Base-by-base conservation (phyloP, 148 eudicot species). In the Cornus florida region DNA sequence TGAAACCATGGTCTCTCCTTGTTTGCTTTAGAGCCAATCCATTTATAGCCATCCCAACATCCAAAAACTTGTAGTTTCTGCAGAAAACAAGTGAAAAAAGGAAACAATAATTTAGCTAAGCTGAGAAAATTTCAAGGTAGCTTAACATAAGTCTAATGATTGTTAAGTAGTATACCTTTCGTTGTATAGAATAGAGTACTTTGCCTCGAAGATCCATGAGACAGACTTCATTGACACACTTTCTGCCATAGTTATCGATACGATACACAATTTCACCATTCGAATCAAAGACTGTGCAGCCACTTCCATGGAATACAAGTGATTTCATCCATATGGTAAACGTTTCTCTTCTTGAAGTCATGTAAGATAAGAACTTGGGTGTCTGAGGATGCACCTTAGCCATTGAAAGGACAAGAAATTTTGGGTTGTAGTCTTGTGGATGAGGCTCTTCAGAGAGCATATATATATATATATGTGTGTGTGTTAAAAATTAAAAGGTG, bases 291-390 rank as follows among this genome's bases (percentile, higher is more conserved):
- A 92, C 84, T 16, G 97, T 93, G 80, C 92, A 90, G 14, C 97
- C 98, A 75, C 89, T 85, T 66, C 96, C 85, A 64, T 89, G 83
- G 77, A 89, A 74, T 10, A 95, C 86, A 0, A 93, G 89, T 2
- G 97, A 95, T 64, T 91, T 95, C 95, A 93, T 89, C 98, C 98
- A 95, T 28, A 95, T 73, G 0, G 98, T 95, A 70, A 83, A 93
- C 17, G 77, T 87, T 74, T 89, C 88, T 71, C 80, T 84, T 32
- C 60, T 76, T 2, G 67, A 72, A 17, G 79, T 67, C 48, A 60
- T 60, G 46, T 78, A 81, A 19, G 53, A 10, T 16, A 82, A 53
- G 38, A 83, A 38, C 67, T 80, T 6, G 19, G 79, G 70, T 19
- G 83, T 74, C 28, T 75, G 79, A 80, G 90, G 94, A 84, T 84